A percentile compares a stretch with the other conserved stretches of the same genome.
These are phyloP conservation scores for Daphne laureola DNA, from an alignment of 441 rosid species.

Conservation along the genomic window DNA sequence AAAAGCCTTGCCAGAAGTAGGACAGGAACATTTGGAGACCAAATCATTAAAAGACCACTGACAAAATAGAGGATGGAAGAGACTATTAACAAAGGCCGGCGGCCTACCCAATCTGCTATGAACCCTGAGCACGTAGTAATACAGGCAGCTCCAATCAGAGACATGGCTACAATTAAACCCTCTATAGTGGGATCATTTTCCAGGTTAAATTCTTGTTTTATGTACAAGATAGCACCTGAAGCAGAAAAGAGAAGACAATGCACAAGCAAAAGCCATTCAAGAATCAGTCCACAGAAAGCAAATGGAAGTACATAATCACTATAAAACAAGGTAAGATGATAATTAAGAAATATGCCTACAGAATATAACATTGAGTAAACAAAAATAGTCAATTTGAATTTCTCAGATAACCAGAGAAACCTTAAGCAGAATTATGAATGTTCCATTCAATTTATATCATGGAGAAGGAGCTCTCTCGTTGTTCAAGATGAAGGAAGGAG, in stretches of 20 bases:
- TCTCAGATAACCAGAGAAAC: no score
- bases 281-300: no score
- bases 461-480: no score
- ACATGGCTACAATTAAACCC: slow-evolving; percentile 83
- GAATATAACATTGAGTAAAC: no score
- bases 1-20: slow-evolving; percentile 64
- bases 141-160: slow-evolving; percentile 75
- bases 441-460: no score
- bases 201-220: slow-evolving; percentile 56
- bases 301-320: no score
- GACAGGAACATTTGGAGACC: slow-evolving; percentile 82
- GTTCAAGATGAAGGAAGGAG: no score
- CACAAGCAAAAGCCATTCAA: background rate
- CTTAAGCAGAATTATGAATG: no score
- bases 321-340: no score
- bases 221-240: slow-evolving; percentile 52
- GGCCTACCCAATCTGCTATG: slow-evolving; percentile 62
- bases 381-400: no score
- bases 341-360: no score
- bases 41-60: slow-evolving; percentile 64
- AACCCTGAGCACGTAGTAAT: slow-evolving; percentile 85
- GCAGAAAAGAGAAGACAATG: slow-evolving; percentile 5
- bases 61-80: slow-evolving; percentile 67
- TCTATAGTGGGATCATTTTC: slow-evolving; percentile 60
- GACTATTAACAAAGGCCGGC: slow-evolving; percentile 67